These are phyloP conservation scores for Cordyceps cicadae DNA, from an alignment of 2,329 filamentous ascomycete genomes.

Conservation along the genomic window DNA sequence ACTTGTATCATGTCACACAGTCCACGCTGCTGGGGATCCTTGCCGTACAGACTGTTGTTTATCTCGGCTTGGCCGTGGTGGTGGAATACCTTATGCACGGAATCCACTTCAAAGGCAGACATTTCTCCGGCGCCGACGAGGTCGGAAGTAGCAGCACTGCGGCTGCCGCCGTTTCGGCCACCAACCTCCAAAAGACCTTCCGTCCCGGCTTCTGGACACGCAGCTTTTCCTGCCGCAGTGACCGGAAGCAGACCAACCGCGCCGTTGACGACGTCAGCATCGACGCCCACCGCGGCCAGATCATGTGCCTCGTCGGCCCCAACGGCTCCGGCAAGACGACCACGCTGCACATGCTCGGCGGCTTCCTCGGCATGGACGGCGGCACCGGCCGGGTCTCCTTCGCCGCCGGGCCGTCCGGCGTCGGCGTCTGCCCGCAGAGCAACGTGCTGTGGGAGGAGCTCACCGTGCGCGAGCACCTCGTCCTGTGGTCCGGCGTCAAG, in stretches of 20 bases:
- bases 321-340: slow-evolving; percentile 67
- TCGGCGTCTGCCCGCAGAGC: slow-evolving; percentile 55
- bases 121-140: slow-evolving; percentile 17
- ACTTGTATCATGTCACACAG: slow-evolving; percentile 19
- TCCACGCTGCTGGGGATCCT: slow-evolving; percentile 24
- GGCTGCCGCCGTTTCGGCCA: neutral
- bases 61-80: slow-evolving; percentile 24
- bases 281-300: slow-evolving; percentile 49
- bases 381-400: slow-evolving; percentile 47
- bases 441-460: slow-evolving; percentile 61
- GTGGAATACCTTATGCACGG: slow-evolving; percentile 27
- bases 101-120: slow-evolving; percentile 24
- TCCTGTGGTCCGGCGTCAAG: slow-evolving; percentile 56
- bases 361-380: slow-evolving; percentile 49
- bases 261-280: slow-evolving; percentile 57
- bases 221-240: slow-evolving; percentile 22
- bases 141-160: neutral
- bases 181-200: slow-evolving; percentile 25
- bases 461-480: slow-evolving; percentile 56
- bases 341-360: slow-evolving; percentile 59
- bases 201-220: slow-evolving; percentile 20
- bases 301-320: slow-evolving; percentile 59
- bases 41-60: slow-evolving; percentile 25
- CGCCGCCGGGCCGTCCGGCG: slow-evolving; percentile 37
- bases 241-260: slow-evolving; percentile 23